phyloP scores from a whole-genome alignment of 2,329 filamentous ascomycete species.

The Akanthomyces dipterigenus region DNA sequence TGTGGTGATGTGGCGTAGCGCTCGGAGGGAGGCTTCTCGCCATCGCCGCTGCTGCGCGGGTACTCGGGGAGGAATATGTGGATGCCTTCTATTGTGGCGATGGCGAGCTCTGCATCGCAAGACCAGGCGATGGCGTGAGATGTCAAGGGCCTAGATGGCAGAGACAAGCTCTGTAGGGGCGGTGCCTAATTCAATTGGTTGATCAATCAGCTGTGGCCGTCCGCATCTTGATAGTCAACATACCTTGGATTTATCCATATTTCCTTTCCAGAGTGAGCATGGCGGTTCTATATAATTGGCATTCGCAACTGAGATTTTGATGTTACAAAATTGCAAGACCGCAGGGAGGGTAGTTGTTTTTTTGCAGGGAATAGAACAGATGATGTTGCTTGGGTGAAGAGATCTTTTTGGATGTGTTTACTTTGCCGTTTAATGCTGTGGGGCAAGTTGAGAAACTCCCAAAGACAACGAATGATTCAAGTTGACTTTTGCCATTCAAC shows the following conservation, averaged over 20 bases:
- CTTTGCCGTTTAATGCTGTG: neutral
- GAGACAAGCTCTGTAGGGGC: slow-evolving; percentile 39
- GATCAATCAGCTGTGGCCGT: neutral
- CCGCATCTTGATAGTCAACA: slow-evolving; percentile 13
- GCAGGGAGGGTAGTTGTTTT: neutral
- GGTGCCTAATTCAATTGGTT: slow-evolving; percentile 18
- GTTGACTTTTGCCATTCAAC: neutral
- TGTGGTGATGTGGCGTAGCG: neutral
- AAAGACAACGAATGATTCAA: neutral
- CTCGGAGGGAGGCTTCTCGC: neutral
- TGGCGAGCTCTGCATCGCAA: slow-evolving; percentile 9
- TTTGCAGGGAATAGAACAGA: neutral
- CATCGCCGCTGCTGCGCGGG: neutral
- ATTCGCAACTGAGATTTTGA: neutral
- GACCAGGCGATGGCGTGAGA: slow-evolving; percentile 28
- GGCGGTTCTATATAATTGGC: neutral
- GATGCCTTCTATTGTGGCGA: slow-evolving; percentile 7
- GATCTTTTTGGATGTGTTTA: neutral
- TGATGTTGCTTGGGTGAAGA: neutral
- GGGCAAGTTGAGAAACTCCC: neutral
- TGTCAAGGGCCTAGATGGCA: slow-evolving; percentile 38
- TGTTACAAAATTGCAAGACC: neutral
- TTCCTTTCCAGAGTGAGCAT: neutral
- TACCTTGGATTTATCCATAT: slow-evolving; percentile 20
- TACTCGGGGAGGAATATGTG: slow-evolving; percentile 9